Conservation (phyloP, 1,284 basidiomycete species). For the Xerocomus minutiporus region DNA sequence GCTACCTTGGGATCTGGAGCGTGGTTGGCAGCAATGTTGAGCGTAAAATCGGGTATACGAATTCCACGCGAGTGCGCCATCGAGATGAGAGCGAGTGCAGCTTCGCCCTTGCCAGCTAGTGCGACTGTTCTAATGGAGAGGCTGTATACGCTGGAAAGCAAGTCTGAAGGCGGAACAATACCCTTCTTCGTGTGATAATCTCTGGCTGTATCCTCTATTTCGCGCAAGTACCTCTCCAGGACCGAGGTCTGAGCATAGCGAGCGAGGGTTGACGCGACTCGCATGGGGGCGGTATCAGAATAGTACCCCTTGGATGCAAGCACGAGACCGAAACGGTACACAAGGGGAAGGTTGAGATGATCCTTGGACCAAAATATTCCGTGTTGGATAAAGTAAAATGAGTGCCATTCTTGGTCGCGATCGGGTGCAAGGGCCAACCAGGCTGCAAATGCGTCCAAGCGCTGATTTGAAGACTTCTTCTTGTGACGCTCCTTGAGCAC, state of each 20-base stretch:
- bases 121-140: conserved; percentile 23
- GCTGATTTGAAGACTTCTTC: conserved; percentile 7
- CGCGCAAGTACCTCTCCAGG: conserved; percentile 21
- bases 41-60: conserved; percentile 25
- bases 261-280: conserved; percentile 23
- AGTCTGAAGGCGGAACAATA: conserved; percentile 1
- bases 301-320: conserved; percentile 30
- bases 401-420: conserved; percentile 10
- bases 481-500: conserved; percentile 13
- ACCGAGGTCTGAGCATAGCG: conserved; percentile 21
- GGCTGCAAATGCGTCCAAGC: conserved; percentile 19
- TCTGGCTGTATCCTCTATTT: conserved; percentile 16
- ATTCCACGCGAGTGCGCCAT: conserved; percentile 16
- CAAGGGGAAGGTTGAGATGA: conserved; percentile 26
- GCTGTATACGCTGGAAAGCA: conserved; percentile 17
- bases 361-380: conserved; percentile 26
- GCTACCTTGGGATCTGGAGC: conserved; percentile 10
- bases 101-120: conserved; percentile 17
- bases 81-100: conserved; percentile 19
- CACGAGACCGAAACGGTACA: conserved; percentile 25
- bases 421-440: conserved; percentile 30
- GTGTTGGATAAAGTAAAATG: conserved; percentile 25
- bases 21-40: conserved; percentile 19
- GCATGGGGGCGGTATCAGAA: conserved; percentile 11
- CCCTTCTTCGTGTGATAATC: conserved; percentile 6